These are phyloP conservation scores for Sporothrix pallida DNA, from an alignment of 2,329 filamentous ascomycete species.

Conservation along the genomic window DNA sequence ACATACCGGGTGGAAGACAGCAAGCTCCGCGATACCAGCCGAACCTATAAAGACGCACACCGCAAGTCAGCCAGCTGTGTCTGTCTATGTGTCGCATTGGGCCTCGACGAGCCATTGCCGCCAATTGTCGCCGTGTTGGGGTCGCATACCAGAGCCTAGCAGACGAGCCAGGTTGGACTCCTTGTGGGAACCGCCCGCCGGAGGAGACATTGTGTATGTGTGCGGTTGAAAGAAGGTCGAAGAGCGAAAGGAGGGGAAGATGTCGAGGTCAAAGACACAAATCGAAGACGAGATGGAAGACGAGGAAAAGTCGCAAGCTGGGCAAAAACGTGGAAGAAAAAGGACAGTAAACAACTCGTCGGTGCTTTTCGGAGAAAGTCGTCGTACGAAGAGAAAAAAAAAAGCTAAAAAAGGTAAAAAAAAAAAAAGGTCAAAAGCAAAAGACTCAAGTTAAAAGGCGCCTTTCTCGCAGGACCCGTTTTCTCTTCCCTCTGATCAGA, in stretches of 20 bases:
- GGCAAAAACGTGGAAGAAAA: not conserved
- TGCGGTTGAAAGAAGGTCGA: conserved; percentile 9
- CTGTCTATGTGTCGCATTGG: not conserved
- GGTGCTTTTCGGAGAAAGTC: not conserved
- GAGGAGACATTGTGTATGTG: conserved; percentile 63
- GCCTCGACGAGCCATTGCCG: not conserved
- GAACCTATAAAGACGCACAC: conserved; percentile 63
- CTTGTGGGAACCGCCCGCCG: conserved; percentile 63
- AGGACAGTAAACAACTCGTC: not conserved
- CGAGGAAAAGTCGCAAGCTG: not conserved
- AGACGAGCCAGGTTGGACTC: conserved; percentile 90
- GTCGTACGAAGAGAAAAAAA: not conserved
- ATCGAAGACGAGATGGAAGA: not conserved
- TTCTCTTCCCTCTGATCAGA: too few species aligned
- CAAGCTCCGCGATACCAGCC: conserved; percentile 89
- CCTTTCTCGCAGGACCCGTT: conserved; percentile 14
- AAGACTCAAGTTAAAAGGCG: conserved; percentile 1
- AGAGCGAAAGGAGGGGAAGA: not conserved
- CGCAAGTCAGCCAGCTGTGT: conserved; percentile 36
- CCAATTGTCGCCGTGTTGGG: not conserved
- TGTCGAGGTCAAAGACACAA: not conserved
- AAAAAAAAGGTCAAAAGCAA: not conserved
- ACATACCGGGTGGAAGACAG: conserved; percentile 87
- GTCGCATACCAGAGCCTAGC: conserved; percentile 78
- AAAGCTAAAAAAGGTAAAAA: not conserved